Evolutionary conservation across 495 filamentous ascomycete genomes (phyloP).

Genomic region (Acidomyces sp.): DNA sequence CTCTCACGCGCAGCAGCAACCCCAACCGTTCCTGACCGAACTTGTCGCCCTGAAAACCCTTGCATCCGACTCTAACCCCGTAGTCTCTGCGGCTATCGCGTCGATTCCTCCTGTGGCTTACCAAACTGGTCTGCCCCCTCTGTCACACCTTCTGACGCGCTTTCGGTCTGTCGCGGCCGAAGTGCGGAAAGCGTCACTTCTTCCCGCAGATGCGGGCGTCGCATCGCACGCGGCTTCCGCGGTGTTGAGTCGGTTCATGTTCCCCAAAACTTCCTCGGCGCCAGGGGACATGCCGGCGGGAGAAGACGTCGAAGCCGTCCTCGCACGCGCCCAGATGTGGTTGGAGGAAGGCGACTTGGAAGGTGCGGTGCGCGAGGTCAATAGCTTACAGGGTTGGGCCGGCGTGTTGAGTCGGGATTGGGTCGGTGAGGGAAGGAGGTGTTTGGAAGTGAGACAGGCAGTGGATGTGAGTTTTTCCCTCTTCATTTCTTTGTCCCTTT

Average conservation of each 20-base stretch:
- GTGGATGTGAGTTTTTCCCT: conserved; percentile 75
- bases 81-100: conserved; percentile 80
- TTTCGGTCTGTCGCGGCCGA: conserved; percentile 90
- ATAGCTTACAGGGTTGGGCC: conserved; percentile 78
- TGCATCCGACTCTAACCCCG: conserved; percentile 65
- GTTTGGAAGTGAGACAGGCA: conserved; percentile 90
- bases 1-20: conserved; percentile 5
- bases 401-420: conserved; percentile 87
- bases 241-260: conserved; percentile 78
- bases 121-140: conserved; percentile 75
- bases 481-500: conserved; percentile 17
- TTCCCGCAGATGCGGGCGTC: conserved; percentile 86
- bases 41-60: conserved; percentile 89
- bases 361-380: conserved; percentile 87
- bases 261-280: conserved; percentile 82
- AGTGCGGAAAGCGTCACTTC: conserved; percentile 81
- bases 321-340: conserved; percentile 72
- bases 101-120: conserved; percentile 91
- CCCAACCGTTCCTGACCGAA: conserved; percentile 73
- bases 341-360: conserved; percentile 89
- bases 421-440: conserved; percentile 72
- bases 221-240: conserved; percentile 83
- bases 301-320: conserved; percentile 86
- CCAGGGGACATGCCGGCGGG: conserved; percentile 58
- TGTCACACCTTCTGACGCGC: conserved; percentile 75